Conservation (phyloP, 106 monocot species). For the Acorus gramineus region DNA sequence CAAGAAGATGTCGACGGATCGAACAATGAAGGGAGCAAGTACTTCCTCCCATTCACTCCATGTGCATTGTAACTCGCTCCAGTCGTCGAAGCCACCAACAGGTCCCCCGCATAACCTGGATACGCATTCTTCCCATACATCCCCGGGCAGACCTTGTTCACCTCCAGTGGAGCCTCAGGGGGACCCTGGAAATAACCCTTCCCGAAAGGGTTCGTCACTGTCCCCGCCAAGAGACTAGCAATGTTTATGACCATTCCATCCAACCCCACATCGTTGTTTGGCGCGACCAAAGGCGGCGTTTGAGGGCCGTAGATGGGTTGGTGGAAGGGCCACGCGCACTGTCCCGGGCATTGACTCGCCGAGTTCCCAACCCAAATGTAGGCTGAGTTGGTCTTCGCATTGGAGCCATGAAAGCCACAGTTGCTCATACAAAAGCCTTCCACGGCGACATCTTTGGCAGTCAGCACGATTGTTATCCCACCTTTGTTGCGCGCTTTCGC, state of each 20-base stretch:
- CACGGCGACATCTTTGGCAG: slow-evolving; percentile 31
- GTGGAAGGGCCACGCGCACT: slow-evolving; percentile 17
- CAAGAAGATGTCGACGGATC: too few relatives aligned
- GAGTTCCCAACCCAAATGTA: slow-evolving; percentile 23
- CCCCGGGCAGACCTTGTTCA: slow-evolving; percentile 11
- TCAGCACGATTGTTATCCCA: slow-evolving; percentile 27
- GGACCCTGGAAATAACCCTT: neutral
- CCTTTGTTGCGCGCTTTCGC: slow-evolving; percentile 2
- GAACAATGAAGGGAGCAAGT: too few relatives aligned
- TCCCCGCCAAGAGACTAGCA: neutral
- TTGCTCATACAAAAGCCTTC: slow-evolving; percentile 38
- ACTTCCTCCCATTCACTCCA: slow-evolving; percentile 3
- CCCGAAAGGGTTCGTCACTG: neutral
- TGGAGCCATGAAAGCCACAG: slow-evolving; percentile 23
- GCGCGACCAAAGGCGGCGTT: slow-evolving; percentile 8
- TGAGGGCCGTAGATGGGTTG: slow-evolving; percentile 13
- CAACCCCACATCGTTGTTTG: slow-evolving; percentile 1
- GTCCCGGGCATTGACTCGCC: slow-evolving; percentile 5
- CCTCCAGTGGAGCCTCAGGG: slow-evolving; percentile 12
- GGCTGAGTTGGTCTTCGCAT: neutral
- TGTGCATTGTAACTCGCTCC: slow-evolving; percentile 13
- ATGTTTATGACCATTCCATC: slow-evolving; percentile 7
- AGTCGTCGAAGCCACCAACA: slow-evolving; percentile 2
- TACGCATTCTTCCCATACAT: slow-evolving; percentile 1
- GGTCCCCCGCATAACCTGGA: slow-evolving; percentile 3